Evolutionary conservation across 805 yeast genomes (phyloP), one percentile per base, ranked within the genome.

Genomic region (Barnettozyma vustinii): DNA sequence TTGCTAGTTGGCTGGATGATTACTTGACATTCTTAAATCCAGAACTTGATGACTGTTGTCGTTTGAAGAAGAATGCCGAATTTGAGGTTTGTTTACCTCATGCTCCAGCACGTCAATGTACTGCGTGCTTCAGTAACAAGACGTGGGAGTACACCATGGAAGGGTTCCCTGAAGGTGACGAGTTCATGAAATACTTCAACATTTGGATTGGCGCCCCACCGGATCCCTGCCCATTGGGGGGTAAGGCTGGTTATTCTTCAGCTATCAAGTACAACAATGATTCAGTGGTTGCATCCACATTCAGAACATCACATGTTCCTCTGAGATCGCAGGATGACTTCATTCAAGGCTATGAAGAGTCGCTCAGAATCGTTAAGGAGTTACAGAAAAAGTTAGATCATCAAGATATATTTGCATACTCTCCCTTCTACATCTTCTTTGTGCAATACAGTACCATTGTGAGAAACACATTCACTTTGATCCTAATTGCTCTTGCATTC

Each of bases 1-100:
- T 88, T 1, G 83, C 97, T 1, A 85, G 86, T 56, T 92, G 98
- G 98, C 70, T 91, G 45, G 99, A 92, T 66, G 97, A 94, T 62
- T 92, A 80, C 60, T 72, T 92, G 52, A 75, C 83, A 35, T 92
- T 92, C 85, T 69, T 91, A 51, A 90, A 90, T 59, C 99, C 99
- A 0, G 78, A 79, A 39, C 72, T 91, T 42, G 92, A 84, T 54
- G 86, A 86, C 52, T 92, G 99, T 65, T 92, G 99, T 61, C 70
- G 92, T 23, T 65, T 83, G 40, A 79, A 77, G 54, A 84, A 83
- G 57, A 51, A 52, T 5, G 49, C 50, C 10, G 61, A 71, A 19
- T 66, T 70, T 3, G 84, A 84, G 49, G 76, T 83, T 43, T 89
- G 96, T 60, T 64, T 80, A 0, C 85, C 90, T 2, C 69, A 65